Percentiles rank a stretch among this genome's conserved stretches.
Conservation (phyloP, 1,284 basidiomycete genomes). For the Coniferiporia sulphurascens region DNA sequence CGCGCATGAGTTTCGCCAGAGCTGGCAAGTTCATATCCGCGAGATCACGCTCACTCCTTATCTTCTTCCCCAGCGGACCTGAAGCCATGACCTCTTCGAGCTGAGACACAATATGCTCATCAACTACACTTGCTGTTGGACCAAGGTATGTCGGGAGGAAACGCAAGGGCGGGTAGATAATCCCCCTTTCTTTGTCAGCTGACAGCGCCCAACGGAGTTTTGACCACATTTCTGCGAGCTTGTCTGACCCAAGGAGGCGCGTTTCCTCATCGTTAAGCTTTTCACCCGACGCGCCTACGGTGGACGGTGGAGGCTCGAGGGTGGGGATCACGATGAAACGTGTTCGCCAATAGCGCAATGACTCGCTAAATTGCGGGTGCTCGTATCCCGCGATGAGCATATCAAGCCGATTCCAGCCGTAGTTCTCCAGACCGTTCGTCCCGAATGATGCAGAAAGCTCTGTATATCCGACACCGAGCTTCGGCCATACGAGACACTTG, state of each 20-base stretch:
- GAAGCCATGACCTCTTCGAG: slow-evolving; percentile 70
- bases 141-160: slow-evolving; percentile 79
- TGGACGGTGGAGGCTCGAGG: slow-evolving; percentile 55
- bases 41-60: slow-evolving; percentile 70
- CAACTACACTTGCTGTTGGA: slow-evolving; percentile 72
- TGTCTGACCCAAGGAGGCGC: slow-evolving; percentile 85
- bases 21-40: slow-evolving; percentile 52
- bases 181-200: slow-evolving; percentile 44
- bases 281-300: slow-evolving; percentile 59
- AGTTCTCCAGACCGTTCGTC: slow-evolving; percentile 74
- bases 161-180: slow-evolving; percentile 53
- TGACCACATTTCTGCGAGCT: slow-evolving; percentile 84
- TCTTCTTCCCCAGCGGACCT: slow-evolving; percentile 71
- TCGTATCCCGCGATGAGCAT: slow-evolving; percentile 88
- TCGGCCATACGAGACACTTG: slow-evolving; percentile 91
- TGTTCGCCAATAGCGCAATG: slow-evolving; percentile 89
- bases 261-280: slow-evolving; percentile 83
- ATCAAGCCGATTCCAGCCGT: slow-evolving; percentile 83
- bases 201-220: slow-evolving; percentile 71
- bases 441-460: slow-evolving; percentile 73
- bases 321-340: slow-evolving; percentile 93
- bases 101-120: slow-evolving; percentile 71
- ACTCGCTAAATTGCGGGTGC: slow-evolving; percentile 66
- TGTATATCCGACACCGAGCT: slow-evolving; percentile 82
- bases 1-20: slow-evolving; percentile 75